Evolutionary conservation across 176 grass and related monocot genomes (phyloP).

Genomic region (Oryza punctata): DNA sequence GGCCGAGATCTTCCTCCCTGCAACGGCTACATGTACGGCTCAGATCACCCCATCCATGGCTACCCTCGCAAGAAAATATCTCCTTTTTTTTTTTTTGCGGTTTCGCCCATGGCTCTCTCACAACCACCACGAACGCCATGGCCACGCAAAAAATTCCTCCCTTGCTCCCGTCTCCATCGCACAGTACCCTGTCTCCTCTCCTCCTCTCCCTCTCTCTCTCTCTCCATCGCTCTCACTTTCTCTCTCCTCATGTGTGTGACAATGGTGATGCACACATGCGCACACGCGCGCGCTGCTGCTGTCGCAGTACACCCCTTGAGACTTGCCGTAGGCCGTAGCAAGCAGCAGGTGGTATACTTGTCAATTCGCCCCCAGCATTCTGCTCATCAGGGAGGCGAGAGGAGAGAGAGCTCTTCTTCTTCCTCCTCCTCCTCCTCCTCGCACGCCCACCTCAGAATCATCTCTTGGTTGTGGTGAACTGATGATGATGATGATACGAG

Average conservation of each 20-base stretch:
- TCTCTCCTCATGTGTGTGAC: background rate
- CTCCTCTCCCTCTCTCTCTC: background rate
- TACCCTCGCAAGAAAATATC: too few relatives aligned
- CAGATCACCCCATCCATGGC: too few relatives aligned
- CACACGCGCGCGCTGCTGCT: background rate
- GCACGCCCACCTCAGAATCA: background rate
- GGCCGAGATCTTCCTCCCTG: too few relatives aligned
- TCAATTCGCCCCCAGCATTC: conserved; percentile 11
- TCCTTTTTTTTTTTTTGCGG: too few relatives aligned
- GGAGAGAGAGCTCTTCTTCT: background rate
- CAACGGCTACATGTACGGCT: too few relatives aligned
- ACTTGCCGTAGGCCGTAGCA: background rate
- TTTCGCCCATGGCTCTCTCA: background rate
- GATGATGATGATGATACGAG: too few relatives aligned
- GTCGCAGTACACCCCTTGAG: background rate
- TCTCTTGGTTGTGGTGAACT: background rate
- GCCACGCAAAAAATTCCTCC: background rate
- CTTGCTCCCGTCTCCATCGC: conserved; percentile 5
- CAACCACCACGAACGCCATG: background rate
- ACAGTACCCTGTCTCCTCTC: background rate
- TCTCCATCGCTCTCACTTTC: background rate
- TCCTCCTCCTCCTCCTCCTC: conserved; percentile 5
- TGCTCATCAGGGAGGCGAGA: background rate
- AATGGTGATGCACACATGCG: background rate
- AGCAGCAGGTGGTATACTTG: background rate